Evolutionary conservation across 805 yeast species (phyloP).

Genomic region (Metschnikowia shivogae): DNA sequence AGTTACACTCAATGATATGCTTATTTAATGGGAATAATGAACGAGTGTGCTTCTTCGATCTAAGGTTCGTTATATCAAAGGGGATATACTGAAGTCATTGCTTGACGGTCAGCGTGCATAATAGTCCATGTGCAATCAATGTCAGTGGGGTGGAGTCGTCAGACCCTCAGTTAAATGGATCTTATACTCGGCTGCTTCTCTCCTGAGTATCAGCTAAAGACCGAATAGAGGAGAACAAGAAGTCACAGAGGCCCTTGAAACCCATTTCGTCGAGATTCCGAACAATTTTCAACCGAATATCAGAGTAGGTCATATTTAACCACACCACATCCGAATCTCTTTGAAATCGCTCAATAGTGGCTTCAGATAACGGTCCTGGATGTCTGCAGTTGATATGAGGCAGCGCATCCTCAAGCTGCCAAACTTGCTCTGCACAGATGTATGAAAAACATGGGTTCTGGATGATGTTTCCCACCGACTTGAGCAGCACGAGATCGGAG

Average conservation of each 20-base stretch:
- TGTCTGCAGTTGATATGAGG: conserved; percentile 34
- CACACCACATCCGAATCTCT: conserved; percentile 29
- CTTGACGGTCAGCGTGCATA: too few relatives aligned
- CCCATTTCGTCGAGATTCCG: conserved; percentile 40
- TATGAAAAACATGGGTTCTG: conserved; percentile 50
- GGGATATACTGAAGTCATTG: too few relatives aligned
- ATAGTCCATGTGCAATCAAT: too few relatives aligned
- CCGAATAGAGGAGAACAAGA: conserved; percentile 52
- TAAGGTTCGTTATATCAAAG: too few relatives aligned
- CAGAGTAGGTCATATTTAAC: conserved; percentile 41
- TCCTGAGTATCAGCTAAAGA: conserved; percentile 28
- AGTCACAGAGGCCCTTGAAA: conserved; percentile 45
- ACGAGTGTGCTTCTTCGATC: too few relatives aligned
- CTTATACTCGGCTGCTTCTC: too few relatives aligned
- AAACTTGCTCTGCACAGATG: conserved; percentile 39
- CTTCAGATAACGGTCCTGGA: conserved; percentile 51
- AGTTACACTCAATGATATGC: too few relatives aligned
- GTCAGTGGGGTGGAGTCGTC: too few relatives aligned
- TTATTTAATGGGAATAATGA: too few relatives aligned
- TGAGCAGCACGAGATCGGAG: conserved; percentile 26
- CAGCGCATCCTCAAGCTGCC: conserved; percentile 44
- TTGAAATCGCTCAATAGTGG: conserved; percentile 32
- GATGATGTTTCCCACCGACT: conserved; percentile 40
- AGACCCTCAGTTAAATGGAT: too few relatives aligned
- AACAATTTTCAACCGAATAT: conserved; percentile 43